A percentile compares a stretch with the other conserved stretches of the same genome.
Conservation (phyloP, 2,329 filamentous ascomycete species). For the Colletotrichum lupini region DNA sequence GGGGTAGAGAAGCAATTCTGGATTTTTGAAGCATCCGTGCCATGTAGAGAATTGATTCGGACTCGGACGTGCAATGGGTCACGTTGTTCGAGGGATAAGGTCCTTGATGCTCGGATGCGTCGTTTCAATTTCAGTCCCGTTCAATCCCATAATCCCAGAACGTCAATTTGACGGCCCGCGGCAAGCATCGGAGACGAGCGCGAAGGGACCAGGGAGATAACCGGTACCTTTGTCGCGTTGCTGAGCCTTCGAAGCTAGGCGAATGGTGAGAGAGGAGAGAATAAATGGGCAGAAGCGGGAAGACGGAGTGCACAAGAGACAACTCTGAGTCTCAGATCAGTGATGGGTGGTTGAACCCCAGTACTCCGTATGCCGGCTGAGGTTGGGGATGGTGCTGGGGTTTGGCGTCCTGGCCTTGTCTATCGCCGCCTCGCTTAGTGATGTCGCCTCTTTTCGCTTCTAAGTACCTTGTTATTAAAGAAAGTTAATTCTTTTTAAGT, state of each 20-base stretch:
- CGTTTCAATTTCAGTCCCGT: constrained; percentile 29
- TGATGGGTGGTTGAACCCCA: background rate
- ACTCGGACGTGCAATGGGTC: constrained; percentile 22
- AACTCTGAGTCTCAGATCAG: background rate
- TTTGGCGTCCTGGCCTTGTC: background rate
- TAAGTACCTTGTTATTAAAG: too few species aligned
- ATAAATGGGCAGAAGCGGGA: background rate
- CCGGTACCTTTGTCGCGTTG: background rate
- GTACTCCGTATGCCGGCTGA: background rate
- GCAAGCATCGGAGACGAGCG: background rate
- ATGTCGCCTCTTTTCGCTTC: constrained; percentile 21
- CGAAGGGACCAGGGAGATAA: background rate
- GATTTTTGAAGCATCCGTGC: background rate
- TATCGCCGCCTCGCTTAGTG: constrained; percentile 19
- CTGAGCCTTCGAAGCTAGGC: background rate
- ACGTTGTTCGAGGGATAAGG: constrained; percentile 6
- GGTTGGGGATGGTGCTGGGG: constrained; percentile 14
- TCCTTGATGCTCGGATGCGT: constrained; percentile 5
- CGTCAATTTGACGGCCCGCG: background rate
- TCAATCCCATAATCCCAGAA: background rate
- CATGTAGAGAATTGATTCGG: constrained; percentile 27
- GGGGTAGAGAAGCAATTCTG: background rate
- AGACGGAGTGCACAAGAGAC: background rate
- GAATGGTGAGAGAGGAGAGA: background rate
- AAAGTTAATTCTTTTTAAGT: too few species aligned